Evolutionary conservation across 2,329 filamentous ascomycete genomes (phyloP), one percentile per base, ranked within the genome.

Genomic region (Cytospora mali): DNA sequence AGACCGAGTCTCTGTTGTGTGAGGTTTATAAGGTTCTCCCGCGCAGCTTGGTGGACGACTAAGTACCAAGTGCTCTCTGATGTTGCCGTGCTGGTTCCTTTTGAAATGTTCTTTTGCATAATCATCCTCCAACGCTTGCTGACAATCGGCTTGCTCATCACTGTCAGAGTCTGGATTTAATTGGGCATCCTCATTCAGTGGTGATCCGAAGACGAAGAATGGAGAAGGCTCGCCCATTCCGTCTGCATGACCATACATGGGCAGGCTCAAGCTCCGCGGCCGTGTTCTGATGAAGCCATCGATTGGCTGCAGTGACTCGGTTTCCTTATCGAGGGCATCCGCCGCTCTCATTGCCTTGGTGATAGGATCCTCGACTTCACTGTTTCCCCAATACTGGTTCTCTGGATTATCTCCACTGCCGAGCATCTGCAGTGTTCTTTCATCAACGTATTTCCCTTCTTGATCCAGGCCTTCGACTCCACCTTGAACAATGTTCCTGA

Each of bases 321-420:
- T 87, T 66, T 84, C 75, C 59, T 77, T 77, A 68, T 88, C 82
- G 42, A 88, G 76, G 2, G 80, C 81, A 61, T 87, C 84, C 9
- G 84, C 85, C 18, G 83, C 84, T 68, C 81, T 77, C 83, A 87
- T 87, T 39, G 84, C 84, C 67, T 75, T 77, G 25, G 77, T 79
- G 62, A 79, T 81, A 51, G 83, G 82, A 67, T 86, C 83, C 48
- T 78, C 73, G 6, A 54, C 5, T n/a, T 66, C 64, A 16, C 62
- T 54, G 7, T 64, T 57, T 4, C 62, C 57, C 28, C 64, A 66
- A 49, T 65, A 66, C 48, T 58, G 61, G 9, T 61, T 65, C 28
- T 54, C 46, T 7, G 28, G 48, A 39, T 68, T 68, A 62, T 67
- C 29, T 29, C 57, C 63, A 23, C 63, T 55, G 50, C 33, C 52